Conservation (phyloP, 257 asterid genomes). For the Ehretia macrophylla region DNA sequence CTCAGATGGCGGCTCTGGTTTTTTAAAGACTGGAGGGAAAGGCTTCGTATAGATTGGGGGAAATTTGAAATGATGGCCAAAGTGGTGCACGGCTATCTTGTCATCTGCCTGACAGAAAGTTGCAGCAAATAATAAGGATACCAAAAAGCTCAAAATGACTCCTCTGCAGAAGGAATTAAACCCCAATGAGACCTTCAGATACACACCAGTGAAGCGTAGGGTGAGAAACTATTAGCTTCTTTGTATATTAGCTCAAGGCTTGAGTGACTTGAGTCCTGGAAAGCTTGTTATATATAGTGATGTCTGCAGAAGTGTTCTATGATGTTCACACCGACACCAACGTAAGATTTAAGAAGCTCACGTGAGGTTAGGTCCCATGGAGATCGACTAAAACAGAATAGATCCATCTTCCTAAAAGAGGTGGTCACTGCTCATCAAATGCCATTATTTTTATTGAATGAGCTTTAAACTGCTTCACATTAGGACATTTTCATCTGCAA, state of each 20-base stretch:
- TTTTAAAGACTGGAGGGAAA: slow-evolving; percentile 45
- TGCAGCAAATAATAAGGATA: slow-evolving; percentile 4
- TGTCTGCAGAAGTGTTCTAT: slow-evolving; percentile 1
- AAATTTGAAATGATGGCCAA: slow-evolving; percentile 37
- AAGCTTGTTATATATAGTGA: slow-evolving; percentile 14
- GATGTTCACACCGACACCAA: slow-evolving; percentile 37
- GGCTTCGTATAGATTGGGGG: slow-evolving; percentile 42
- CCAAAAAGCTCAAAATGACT: slow-evolving; percentile 24
- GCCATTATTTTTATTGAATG: slow-evolving; percentile 51
- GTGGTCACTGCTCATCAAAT: no score
- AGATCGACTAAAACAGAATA: slow-evolving; percentile 19
- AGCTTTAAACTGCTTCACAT: no score
- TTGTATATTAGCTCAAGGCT: not conserved
- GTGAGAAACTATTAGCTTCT: not conserved
- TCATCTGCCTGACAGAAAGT: not conserved
- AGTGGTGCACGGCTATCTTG: slow-evolving; percentile 19
- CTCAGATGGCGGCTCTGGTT: slow-evolving; percentile 26
- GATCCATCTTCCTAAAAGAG: no score
- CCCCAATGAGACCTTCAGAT: slow-evolving; percentile 19
- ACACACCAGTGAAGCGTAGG: not conserved
- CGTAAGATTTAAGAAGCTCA: slow-evolving; percentile 45
- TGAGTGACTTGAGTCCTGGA: not conserved
- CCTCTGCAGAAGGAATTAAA: slow-evolving; percentile 16
- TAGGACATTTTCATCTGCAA: no score
- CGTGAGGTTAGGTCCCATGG: slow-evolving; percentile 72